Conservation (phyloP, 1,284 basidiomycete genomes). For the Pholiota adiposa region DNA sequence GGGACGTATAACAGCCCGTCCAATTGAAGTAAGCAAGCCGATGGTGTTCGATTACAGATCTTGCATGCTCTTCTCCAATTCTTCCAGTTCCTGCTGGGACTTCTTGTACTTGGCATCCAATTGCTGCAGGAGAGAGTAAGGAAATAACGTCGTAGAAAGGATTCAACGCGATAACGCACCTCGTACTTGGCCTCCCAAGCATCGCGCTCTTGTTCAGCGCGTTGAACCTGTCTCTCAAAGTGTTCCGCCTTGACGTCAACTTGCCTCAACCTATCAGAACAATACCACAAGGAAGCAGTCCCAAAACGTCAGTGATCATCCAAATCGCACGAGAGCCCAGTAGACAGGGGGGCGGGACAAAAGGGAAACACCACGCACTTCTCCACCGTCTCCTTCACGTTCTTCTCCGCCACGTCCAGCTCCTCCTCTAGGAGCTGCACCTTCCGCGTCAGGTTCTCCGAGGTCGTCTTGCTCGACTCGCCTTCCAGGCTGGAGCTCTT, state of each 20-base stretch:
- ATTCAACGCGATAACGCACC: conserved; percentile 48
- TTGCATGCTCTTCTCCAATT: conserved; percentile 85
- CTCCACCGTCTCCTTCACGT: conserved; percentile 95
- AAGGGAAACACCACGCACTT: conserved; percentile 68
- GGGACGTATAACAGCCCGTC: not conserved
- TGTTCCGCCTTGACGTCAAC: conserved; percentile 99
- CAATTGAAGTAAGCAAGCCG: conserved; percentile 13
- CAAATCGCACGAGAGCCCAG: conserved; percentile 11
- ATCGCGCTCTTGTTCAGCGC: conserved; percentile 92
- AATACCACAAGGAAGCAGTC: conserved; percentile 5
- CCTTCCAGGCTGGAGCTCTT: conserved; percentile 78
- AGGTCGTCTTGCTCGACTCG: conserved; percentile 75
- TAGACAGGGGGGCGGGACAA: not conserved
- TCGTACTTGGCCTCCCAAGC: conserved; percentile 95
- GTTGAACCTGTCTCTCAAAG: conserved; percentile 91
- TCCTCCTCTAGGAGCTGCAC: conserved; percentile 94
- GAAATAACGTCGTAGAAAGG: not conserved
- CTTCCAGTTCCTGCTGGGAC: conserved; percentile 87
- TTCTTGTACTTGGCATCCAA: conserved; percentile 73
- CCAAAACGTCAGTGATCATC: conserved; percentile 6
- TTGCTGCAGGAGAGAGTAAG: conserved; percentile 54
- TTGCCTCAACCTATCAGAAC: conserved; percentile 78
- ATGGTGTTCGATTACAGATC: conserved; percentile 57
- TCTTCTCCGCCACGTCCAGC: conserved; percentile 95
- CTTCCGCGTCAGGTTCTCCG: conserved; percentile 84